phyloP scores from a whole-genome alignment of 768 basidiomycete genomes.

The Russula sp. region DNA sequence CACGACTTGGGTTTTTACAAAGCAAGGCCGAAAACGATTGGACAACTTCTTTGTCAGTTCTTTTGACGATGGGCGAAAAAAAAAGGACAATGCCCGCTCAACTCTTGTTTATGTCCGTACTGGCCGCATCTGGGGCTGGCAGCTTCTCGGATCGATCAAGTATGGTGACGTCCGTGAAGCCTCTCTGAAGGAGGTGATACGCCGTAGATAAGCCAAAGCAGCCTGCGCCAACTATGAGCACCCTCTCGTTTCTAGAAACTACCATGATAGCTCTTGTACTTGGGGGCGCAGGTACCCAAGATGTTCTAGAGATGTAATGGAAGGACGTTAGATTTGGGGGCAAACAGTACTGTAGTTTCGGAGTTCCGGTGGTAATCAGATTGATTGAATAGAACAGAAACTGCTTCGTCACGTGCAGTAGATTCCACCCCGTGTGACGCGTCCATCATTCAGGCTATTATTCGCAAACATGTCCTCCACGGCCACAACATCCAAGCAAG shows the following conservation, averaged over 20 bases:
- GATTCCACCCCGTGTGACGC: neutral
- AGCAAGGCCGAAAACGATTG: neutral
- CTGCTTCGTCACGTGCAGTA: neutral
- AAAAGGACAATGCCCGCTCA: conserved; percentile 14
- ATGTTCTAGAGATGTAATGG: too few species aligned
- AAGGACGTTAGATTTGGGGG: too few species aligned
- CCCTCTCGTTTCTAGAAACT: conserved; percentile 26
- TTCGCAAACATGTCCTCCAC: conserved; percentile 24
- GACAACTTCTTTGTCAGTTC: neutral
- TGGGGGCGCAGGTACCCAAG: neutral
- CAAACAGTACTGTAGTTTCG: too few species aligned
- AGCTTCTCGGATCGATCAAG: conserved; percentile 62
- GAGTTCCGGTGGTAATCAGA: too few species aligned
- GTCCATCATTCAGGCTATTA: neutral
- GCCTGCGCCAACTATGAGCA: conserved; percentile 74
- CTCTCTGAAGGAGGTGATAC: conserved; percentile 61
- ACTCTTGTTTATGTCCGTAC: conserved; percentile 45
- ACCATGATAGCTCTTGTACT: neutral
- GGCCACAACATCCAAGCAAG: conserved; percentile 26
- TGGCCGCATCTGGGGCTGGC: conserved; percentile 80
- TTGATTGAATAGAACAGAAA: too few species aligned
- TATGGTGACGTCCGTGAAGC: conserved; percentile 63
- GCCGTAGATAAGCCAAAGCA: conserved; percentile 87
- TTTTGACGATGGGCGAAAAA: neutral
- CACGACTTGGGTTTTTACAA: too few species aligned